Evolutionary conservation across 2,329 filamentous ascomycete species (phyloP).

Genomic region (Ophiobolus disseminans): DNA sequence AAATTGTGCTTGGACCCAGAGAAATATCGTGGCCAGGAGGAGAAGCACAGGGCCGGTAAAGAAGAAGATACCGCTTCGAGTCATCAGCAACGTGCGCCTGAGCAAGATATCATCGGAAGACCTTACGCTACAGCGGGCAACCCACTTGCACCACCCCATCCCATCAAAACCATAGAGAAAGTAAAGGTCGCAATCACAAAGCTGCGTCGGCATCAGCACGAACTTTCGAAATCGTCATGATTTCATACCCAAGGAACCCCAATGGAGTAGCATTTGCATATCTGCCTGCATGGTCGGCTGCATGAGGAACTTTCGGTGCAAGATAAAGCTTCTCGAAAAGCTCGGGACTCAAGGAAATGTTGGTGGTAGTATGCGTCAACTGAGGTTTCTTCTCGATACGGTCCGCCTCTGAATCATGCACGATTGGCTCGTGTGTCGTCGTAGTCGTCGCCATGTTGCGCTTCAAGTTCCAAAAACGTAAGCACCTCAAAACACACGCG

Average conservation of each 20-base stretch:
- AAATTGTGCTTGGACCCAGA: conserved; percentile 54
- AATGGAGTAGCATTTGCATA: conserved; percentile 39
- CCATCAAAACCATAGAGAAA: conserved; percentile 51
- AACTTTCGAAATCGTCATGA: neutral
- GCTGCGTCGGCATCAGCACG: conserved; percentile 8
- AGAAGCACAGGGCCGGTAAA: conserved; percentile 57
- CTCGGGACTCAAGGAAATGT: conserved; percentile 37
- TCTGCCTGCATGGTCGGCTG: conserved; percentile 18
- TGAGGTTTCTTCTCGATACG: conserved; percentile 26
- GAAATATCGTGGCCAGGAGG: conserved; percentile 57
- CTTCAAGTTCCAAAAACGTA: neutral
- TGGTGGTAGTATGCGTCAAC: conserved; percentile 31
- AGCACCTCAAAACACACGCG: neutral
- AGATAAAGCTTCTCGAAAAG: conserved; percentile 41
- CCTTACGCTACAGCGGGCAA: conserved; percentile 45
- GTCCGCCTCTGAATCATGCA: conserved; percentile 18
- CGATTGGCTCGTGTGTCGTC: neutral
- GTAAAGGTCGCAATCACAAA: conserved; percentile 52
- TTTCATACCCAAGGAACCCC: conserved; percentile 37
- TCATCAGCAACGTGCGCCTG: neutral
- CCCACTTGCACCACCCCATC: conserved; percentile 48
- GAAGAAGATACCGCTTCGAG: conserved; percentile 50
- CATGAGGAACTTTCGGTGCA: conserved; percentile 32
- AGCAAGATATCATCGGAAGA: neutral
- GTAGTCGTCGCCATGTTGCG: conserved; percentile 1